phyloP scores from a whole-genome alignment of 768 basidiomycete species.

The Lactarius psammicola region DNA sequence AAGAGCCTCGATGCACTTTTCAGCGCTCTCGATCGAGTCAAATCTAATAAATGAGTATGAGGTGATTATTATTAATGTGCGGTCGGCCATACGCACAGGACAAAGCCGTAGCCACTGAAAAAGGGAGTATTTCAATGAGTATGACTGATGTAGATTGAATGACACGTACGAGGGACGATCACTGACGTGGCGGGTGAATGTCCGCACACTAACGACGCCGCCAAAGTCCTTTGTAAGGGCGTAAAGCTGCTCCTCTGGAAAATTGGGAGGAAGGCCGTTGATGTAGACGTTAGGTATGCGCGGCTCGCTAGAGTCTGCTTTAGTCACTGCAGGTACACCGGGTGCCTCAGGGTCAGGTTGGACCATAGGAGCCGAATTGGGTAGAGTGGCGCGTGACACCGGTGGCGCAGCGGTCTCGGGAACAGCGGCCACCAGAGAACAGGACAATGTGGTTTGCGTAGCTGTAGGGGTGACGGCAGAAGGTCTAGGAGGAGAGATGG shows the following conservation, averaged over 20 bases:
- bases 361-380: constrained; percentile 19
- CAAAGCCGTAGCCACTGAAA: constrained; percentile 73
- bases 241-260: constrained; percentile 75
- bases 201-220: constrained; percentile 70
- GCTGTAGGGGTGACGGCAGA: constrained; percentile 4
- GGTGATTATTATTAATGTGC: neutral
- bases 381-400: constrained; percentile 16
- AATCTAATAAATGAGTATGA: constrained; percentile 48
- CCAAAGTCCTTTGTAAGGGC: constrained; percentile 73
- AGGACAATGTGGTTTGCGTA: constrained; percentile 19
- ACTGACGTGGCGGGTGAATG: constrained; percentile 80
- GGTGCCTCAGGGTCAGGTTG: constrained; percentile 18
- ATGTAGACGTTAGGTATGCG: constrained; percentile 81
- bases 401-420: constrained; percentile 14
- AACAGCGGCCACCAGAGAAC: constrained; percentile 11
- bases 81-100: constrained; percentile 52
- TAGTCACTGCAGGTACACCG: constrained; percentile 5
- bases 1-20: constrained; percentile 69
- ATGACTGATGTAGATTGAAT: neutral
- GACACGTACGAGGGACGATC: constrained; percentile 56
- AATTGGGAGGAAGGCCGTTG: constrained; percentile 83
- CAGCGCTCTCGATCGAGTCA: constrained; percentile 61
- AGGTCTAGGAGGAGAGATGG: constrained; percentile 28
- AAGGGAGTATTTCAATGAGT: neutral
- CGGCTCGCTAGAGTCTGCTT: constrained; percentile 16